These are phyloP conservation scores for Heracleum sosnowskyi DNA, from an alignment of 129 eudicot genomes.

Conservation along the genomic window DNA sequence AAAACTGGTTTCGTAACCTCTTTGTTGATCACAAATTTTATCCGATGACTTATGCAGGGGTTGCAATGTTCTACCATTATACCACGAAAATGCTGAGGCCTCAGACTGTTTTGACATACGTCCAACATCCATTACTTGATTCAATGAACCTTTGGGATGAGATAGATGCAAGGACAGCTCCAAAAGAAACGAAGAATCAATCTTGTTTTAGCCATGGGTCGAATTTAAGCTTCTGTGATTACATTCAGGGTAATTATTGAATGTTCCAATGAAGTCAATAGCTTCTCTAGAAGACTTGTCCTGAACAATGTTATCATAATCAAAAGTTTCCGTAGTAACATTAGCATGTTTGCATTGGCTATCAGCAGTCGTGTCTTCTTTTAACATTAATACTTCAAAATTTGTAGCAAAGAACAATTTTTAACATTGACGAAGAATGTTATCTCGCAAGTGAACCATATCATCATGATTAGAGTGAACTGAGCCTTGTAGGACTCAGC, in stretches of 20 bases:
- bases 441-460: too few species aligned
- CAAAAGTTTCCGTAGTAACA: background rate
- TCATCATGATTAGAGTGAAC: too few species aligned
- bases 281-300: slow-evolving; percentile 50
- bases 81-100: slow-evolving; percentile 80
- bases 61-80: slow-evolving; percentile 30
- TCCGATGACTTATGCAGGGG: background rate
- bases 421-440: too few species aligned
- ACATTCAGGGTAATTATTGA: slow-evolving; percentile 43
- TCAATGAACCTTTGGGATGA: slow-evolving; percentile 55
- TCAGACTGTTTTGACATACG: slow-evolving; percentile 60
- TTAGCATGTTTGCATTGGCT: slow-evolving; percentile 24
- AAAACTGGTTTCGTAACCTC: slow-evolving; percentile 33
- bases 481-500: too few species aligned
- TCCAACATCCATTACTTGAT: slow-evolving; percentile 43
- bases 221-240: slow-evolving; percentile 26
- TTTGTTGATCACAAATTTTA: slow-evolving; percentile 49
- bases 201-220: slow-evolving; percentile 29
- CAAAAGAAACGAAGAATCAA: slow-evolving; percentile 47
- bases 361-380: slow-evolving; percentile 25
- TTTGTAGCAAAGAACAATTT: too few species aligned
- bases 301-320: slow-evolving; percentile 9
- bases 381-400: slow-evolving; percentile 19
- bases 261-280: slow-evolving; percentile 79
- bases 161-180: slow-evolving; percentile 62